Conservation (phyloP, 2,329 filamentous ascomycete species). For the Cytospora piceae region DNA sequence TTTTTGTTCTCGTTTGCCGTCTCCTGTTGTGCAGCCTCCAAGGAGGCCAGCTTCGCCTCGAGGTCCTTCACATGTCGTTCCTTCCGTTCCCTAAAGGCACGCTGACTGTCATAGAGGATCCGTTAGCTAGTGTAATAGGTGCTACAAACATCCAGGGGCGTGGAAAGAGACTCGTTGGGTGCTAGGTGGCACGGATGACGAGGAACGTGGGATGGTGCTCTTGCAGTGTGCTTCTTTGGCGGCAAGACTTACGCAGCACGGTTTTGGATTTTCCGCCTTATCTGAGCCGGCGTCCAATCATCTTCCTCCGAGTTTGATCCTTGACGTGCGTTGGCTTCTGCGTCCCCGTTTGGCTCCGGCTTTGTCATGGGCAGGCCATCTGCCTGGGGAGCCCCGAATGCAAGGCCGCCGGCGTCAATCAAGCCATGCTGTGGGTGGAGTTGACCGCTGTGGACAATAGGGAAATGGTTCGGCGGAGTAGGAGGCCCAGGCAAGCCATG, state of each 20-base stretch:
- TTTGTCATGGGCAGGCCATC: slow-evolving; percentile 44
- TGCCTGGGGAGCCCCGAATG: slow-evolving; percentile 33
- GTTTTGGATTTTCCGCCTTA: slow-evolving; percentile 63
- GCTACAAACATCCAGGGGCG: background rate
- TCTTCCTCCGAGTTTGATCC: slow-evolving; percentile 60
- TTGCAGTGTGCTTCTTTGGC: background rate
- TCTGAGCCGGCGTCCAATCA: slow-evolving; percentile 59
- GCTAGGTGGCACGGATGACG: background rate
- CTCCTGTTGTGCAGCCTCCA: slow-evolving; percentile 74
- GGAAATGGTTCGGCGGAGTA: slow-evolving; percentile 52
- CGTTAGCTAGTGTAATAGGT: slow-evolving; percentile 11
- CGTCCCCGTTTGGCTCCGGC: slow-evolving; percentile 42
- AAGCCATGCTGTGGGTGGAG: slow-evolving; percentile 35
- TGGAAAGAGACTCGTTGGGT: background rate
- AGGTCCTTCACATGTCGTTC: slow-evolving; percentile 90
- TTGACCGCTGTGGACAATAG: slow-evolving; percentile 34
- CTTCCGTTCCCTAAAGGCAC: slow-evolving; percentile 94
- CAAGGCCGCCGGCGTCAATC: slow-evolving; percentile 31
- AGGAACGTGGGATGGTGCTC: background rate
- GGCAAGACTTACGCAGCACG: slow-evolving; percentile 58
- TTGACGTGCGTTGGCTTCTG: slow-evolving; percentile 37
- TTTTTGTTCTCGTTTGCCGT: slow-evolving; percentile 84
- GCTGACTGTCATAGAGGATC: slow-evolving; percentile 65
- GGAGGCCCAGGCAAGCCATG: slow-evolving; percentile 54
- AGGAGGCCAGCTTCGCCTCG: slow-evolving; percentile 77